A percentile compares a stretch with the other conserved stretches of the same genome.
These are phyloP conservation scores for Lathyrus sativus DNA, from an alignment of 306 rosid genomes.

Conservation along the genomic window DNA sequence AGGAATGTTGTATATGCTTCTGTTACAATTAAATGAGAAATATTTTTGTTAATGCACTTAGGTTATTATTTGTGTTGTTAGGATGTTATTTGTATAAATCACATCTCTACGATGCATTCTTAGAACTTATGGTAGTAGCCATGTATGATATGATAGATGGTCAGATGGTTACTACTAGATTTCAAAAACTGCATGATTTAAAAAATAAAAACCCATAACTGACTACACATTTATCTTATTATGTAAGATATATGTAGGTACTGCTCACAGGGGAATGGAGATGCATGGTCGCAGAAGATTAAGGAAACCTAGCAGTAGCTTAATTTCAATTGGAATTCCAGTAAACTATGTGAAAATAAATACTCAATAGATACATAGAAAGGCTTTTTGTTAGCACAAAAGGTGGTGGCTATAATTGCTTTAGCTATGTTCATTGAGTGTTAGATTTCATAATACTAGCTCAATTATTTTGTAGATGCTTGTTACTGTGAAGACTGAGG, in stretches of 20 bases:
- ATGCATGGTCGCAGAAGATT: constrained; percentile 28
- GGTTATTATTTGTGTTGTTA: constrained; percentile 30
- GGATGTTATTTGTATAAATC: constrained; percentile 10
- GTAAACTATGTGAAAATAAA: no score
- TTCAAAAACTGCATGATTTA: background rate
- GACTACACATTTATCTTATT: constrained; percentile 25
- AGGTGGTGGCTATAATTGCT: no score
- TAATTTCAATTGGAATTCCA: no score
- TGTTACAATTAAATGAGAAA: constrained; percentile 6
- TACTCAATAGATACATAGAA: no score
- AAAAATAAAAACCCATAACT: background rate
- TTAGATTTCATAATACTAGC: no score
- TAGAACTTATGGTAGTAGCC: constrained; percentile 8
- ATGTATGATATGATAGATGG: background rate
- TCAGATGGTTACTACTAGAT: constrained; percentile 7
- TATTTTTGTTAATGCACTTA: constrained; percentile 59
- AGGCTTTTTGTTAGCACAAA: no score
- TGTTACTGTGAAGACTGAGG: no score
- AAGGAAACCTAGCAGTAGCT: constrained; percentile 1
- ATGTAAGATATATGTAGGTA: constrained; percentile 12
- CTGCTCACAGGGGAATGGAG: constrained; percentile 28
- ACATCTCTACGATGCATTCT: constrained; percentile 18
- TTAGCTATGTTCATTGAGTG: no score
- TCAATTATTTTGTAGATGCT: no score
- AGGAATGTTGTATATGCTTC: constrained; percentile 27